These are phyloP conservation scores for Monoraphidium neglectum DNA, from an alignment of 139 green algal genomes.

Conservation along the genomic window DNA sequence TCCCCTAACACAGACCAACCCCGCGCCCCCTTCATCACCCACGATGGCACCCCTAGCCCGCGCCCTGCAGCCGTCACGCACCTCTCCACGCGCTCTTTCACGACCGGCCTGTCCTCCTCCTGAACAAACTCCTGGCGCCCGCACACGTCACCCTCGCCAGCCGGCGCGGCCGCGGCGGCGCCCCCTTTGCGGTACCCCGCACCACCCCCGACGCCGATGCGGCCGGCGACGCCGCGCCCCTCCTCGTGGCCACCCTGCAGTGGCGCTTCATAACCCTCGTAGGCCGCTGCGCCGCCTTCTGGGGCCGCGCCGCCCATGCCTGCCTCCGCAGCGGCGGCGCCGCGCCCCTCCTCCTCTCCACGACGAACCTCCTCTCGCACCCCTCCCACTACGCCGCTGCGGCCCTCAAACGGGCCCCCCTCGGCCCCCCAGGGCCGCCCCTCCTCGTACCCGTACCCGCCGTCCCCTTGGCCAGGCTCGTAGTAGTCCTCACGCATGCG, in stretches of 20 bases:
- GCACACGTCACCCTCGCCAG: conserved; percentile 6
- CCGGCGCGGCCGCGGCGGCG: background rate
- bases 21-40: too few species aligned
- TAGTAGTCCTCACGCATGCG: too few species aligned
- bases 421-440: too few species aligned
- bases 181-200: background rate
- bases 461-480: too few species aligned
- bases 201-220: background rate
- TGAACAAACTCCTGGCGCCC: conserved; percentile 3
- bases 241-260: background rate
- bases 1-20: too few species aligned
- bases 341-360: background rate
- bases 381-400: background rate
- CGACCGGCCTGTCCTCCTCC: conserved; percentile 19
- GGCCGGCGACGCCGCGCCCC: background rate
- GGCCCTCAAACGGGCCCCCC: too few species aligned
- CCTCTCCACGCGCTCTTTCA: conserved; percentile 22
- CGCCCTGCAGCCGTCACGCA: too few species aligned
- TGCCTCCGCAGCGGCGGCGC: background rate
- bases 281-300: background rate
- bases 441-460: too few species aligned
- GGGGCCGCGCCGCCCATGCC: too few species aligned
- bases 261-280: background rate
- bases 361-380: background rate
- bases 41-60: too few species aligned